Base-by-base conservation (phyloP, 768 basidiomycete species). In the Suillus decipiens region DNA sequence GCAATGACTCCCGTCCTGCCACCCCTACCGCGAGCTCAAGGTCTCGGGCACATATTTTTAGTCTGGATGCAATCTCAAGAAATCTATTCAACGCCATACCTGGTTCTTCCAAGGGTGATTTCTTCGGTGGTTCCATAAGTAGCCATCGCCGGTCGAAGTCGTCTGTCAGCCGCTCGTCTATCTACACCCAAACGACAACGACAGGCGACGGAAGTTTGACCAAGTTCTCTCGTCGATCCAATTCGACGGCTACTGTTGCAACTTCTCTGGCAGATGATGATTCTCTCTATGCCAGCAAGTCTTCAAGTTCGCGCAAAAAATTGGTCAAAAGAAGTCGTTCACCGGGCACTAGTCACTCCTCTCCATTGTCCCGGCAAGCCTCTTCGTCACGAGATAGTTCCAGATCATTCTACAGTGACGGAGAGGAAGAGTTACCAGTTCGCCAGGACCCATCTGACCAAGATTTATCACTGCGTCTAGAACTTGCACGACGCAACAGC, bases 61-160 rank as follows among this genome's bases (percentile, higher is more conserved):
- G 92, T 39, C 81, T 98, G 59, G 95, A 98, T 70, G 90, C 87
- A 22, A 89, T 98, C 68, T 95, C 93, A 22, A 86, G 93, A 50
- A 95, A 94, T 74, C 82, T 98, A 34, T 96, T 97, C 77, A 87
- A 84, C 68, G 72, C 85, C 7, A 84, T 87, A 2, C 83, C 89
- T 36, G 90, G 88, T 10, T 85, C 84, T 12, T 78, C 86, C 10
- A 86, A 88, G 77, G 84, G 84, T 37, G 93, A 95, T 66, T 80
- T 93, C 61, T 93, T 95, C 71, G 84, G 87, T 36, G 87, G 86
- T 5, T 88, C 89, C 0, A 85, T 90, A 41, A 89, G 82, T 68
- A 80, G 86, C 61, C 86, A 87, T 70, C 84, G 84, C 63, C 86
- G 89, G 28, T 81, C 84, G 28, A 89, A 90, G 70, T 92, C 93